Conservation (phyloP, 495 filamentous ascomycete genomes). For the Lophium mytilinum region DNA sequence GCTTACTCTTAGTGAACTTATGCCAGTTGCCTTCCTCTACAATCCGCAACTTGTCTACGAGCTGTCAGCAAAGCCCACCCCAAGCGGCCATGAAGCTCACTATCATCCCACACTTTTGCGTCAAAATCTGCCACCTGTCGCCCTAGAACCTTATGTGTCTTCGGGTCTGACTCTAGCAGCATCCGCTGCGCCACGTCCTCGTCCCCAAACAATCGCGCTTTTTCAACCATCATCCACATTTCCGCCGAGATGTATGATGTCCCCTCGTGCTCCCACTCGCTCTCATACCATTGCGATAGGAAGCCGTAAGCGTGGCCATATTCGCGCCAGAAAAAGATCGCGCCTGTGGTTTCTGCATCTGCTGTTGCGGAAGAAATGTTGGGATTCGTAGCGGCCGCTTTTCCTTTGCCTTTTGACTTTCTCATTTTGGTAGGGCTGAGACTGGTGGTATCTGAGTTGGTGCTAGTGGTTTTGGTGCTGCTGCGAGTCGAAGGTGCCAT, state of each 20-base stretch:
- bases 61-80: not conserved
- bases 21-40: slow-evolving; percentile 51
- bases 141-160: slow-evolving; percentile 47
- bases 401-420: too few relatives aligned
- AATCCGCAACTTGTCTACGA: slow-evolving; percentile 42
- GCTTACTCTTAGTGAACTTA: slow-evolving; percentile 46
- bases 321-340: not conserved
- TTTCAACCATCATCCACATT: slow-evolving; percentile 39
- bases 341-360: not conserved
- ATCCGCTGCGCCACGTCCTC: slow-evolving; percentile 30
- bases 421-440: too few relatives aligned
- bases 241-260: slow-evolving; percentile 31
- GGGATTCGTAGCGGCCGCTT: too few relatives aligned
- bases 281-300: not conserved
- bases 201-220: slow-evolving; percentile 34
- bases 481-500: too few relatives aligned
- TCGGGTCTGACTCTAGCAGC: slow-evolving; percentile 29
- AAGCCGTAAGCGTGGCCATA: not conserved
- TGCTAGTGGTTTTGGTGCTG: too few relatives aligned
- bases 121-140: slow-evolving; percentile 49
- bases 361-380: not conserved
- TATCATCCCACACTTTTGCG: slow-evolving; percentile 43
- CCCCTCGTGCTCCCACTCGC: slow-evolving; percentile 15
- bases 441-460: too few relatives aligned
- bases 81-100: slow-evolving; percentile 10